Percentiles rank a stretch among this genome's conserved stretches.
These are phyloP conservation scores for Candolleomyces eurysporus DNA, from an alignment of 768 basidiomycete species.

Conservation along the genomic window DNA sequence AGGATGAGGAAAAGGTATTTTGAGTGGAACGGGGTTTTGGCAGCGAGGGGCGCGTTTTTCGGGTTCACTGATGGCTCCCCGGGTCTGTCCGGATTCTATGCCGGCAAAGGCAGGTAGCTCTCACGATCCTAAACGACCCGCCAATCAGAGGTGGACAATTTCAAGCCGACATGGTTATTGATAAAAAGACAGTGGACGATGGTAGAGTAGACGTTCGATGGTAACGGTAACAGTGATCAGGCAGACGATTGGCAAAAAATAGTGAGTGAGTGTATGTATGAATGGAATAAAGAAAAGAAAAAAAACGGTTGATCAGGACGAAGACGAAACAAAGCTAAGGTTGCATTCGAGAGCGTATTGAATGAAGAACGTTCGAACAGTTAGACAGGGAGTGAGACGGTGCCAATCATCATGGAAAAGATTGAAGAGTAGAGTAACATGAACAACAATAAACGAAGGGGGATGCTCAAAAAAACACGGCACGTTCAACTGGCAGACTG, in stretches of 20 bases:
- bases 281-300: neutral
- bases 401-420: too few species aligned
- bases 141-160: neutral
- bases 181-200: neutral
- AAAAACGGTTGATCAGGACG: too few species aligned
- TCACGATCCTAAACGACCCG: neutral
- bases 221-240: neutral
- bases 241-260: too few species aligned
- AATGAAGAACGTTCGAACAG: neutral
- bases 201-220: neutral
- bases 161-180: neutral
- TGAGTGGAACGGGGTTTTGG: neutral
- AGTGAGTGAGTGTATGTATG: neutral
- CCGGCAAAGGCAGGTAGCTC: neutral
- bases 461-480: neutral
- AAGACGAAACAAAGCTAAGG: neutral
- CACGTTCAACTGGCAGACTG: constrained; percentile 7
- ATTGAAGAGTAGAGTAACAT: neutral
- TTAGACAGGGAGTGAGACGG: neutral
- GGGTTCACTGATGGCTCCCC: constrained; percentile 1
- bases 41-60: constrained; percentile 6
- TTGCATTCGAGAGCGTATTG: neutral
- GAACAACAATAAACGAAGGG: neutral
- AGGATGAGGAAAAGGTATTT: neutral
- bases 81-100: constrained; percentile 8